Evolutionary conservation across 345 rosid species (phyloP).

Genomic region (Balakata baccata): DNA sequence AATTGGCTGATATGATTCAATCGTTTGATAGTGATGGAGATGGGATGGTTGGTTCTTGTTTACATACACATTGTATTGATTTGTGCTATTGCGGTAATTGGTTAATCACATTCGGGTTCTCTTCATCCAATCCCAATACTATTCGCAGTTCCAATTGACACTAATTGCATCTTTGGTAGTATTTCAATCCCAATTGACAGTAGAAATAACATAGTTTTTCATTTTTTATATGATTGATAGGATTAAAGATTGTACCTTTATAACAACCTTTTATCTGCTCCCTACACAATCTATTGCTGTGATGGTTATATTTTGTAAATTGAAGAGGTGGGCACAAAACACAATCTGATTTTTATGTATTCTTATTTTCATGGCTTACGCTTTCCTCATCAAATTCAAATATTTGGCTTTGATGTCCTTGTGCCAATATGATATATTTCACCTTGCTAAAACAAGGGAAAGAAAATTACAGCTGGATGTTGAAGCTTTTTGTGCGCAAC

Average conservation of each 20-base stretch:
- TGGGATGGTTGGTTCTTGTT: constrained; percentile 55
- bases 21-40: constrained; percentile 64
- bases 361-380: background rate
- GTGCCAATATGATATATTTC: background rate
- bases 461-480: background rate
- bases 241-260: no score
- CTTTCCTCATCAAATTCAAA: background rate
- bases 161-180: background rate
- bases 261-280: background rate
- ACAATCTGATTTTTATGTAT: background rate
- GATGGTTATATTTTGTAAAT: background rate
- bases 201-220: background rate
- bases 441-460: background rate
- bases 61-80: no score
- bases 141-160: no score
- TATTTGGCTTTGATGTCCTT: background rate
- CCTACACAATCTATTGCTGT: background rate
- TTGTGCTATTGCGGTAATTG: background rate
- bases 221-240: no score
- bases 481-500: background rate
- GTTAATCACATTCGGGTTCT: no score
- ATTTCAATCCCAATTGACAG: background rate
- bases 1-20: constrained; percentile 68
- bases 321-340: background rate
- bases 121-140: no score